Conservation (phyloP, 345 rosid species). For the Boechera divaricarpa region DNA sequence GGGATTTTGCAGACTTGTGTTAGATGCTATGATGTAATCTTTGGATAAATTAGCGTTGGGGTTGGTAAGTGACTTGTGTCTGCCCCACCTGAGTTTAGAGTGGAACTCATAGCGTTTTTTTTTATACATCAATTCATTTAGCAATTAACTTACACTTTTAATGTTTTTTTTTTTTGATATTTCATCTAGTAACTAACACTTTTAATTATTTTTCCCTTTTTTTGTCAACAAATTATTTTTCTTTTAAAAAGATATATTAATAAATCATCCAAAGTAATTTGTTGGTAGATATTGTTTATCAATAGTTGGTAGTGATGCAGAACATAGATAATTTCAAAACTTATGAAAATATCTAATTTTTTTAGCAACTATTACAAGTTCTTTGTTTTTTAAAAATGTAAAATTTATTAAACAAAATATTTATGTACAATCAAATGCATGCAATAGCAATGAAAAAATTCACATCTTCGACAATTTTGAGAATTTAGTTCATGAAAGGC, state of each 20-base stretch:
- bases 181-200: neutral
- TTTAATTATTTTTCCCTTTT: no score
- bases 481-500: neutral
- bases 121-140: neutral
- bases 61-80: constrained; percentile 23
- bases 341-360: neutral
- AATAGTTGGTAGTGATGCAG: neutral
- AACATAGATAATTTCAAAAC: neutral
- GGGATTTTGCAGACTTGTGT: constrained; percentile 20
- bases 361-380: neutral
- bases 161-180: no score
- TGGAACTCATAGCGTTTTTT: neutral
- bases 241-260: no score
- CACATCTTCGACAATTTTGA: neutral
- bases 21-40: constrained; percentile 33
- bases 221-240: no score
- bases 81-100: constrained; percentile 25
- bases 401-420: neutral
- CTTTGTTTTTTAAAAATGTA: neutral
- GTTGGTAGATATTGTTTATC: no score
- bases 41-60: neutral
- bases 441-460: neutral
- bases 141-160: neutral
- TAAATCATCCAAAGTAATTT: neutral
- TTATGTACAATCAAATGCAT: neutral